These are phyloP conservation scores for Deinandra increscens DNA, from an alignment of 129 eudicot genomes.

Conservation along the genomic window DNA sequence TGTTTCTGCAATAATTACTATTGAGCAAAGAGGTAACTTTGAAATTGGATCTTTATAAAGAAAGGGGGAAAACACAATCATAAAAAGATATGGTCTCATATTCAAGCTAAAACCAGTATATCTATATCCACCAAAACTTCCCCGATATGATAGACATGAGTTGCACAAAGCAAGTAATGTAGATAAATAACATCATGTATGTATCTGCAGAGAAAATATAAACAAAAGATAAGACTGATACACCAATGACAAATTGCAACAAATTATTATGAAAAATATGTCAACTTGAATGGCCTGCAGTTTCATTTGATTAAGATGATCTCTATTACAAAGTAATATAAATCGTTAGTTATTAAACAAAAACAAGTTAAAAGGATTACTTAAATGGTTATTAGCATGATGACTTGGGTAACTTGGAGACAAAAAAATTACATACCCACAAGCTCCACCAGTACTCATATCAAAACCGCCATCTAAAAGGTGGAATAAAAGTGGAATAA, in stretches of 20 bases:
- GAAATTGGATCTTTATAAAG: neutral
- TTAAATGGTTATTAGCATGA: conserved; percentile 4
- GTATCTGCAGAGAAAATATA: conserved; percentile 58
- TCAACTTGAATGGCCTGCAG: neutral
- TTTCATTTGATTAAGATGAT: neutral
- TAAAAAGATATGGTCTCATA: neutral
- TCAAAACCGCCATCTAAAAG: conserved; percentile 94
- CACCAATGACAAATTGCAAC: conserved; percentile 5
- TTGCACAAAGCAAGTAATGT: conserved; percentile 88
- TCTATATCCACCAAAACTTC: conserved; percentile 88
- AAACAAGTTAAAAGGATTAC: neutral
- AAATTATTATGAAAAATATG: neutral
- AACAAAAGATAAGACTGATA: conserved; percentile 7
- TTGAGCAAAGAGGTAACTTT: neutral
- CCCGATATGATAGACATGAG: conserved; percentile 78
- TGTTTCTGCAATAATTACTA: no score
- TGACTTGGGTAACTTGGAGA: neutral
- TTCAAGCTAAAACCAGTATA: neutral
- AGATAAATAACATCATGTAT: conserved; percentile 88
- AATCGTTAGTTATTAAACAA: neutral
- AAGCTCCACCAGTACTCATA: conserved; percentile 93
- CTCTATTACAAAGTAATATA: neutral
- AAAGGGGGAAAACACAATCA: neutral
- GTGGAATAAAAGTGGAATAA: conserved; percentile 62
- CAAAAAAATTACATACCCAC: conserved; percentile 57